phyloP scores from a whole-genome alignment of 2,329 filamentous ascomycete species.

The Xylariaceae sp. region DNA sequence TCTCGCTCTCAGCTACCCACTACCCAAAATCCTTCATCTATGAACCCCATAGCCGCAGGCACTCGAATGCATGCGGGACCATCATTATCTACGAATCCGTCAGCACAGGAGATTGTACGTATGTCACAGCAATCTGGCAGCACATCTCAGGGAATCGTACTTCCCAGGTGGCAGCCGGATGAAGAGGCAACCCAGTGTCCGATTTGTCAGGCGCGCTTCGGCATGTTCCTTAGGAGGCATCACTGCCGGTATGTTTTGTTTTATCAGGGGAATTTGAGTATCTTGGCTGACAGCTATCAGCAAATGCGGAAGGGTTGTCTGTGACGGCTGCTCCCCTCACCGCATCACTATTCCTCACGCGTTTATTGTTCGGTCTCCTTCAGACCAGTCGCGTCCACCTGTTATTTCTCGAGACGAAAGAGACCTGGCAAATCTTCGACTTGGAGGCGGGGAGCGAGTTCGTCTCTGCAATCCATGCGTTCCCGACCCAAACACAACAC shows the following conservation, averaged over 20 bases:
- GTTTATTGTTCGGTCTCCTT: conserved; percentile 80
- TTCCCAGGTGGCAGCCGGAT: conserved; percentile 87
- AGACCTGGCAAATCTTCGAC: conserved; percentile 39
- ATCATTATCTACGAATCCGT: conserved; percentile 12
- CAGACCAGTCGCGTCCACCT: conserved; percentile 29
- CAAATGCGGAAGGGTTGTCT: conserved; percentile 92
- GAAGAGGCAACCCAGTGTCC: conserved; percentile 75
- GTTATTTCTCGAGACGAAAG: conserved; percentile 39
- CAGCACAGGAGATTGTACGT: conserved; percentile 11
- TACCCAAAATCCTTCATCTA: background rate
- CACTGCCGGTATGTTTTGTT: conserved; percentile 66
- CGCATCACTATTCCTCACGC: conserved; percentile 90
- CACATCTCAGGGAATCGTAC: conserved; percentile 42
- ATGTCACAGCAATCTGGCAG: background rate
- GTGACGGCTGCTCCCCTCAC: conserved; percentile 83
- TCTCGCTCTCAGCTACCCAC: background rate
- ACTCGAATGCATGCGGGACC: background rate
- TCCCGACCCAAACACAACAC: conserved; percentile 55
- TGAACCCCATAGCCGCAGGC: background rate
- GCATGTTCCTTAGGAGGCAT: conserved; percentile 82
- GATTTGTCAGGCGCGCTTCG: conserved; percentile 76
- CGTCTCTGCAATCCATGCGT: conserved; percentile 59
- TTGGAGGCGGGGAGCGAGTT: conserved; percentile 52
- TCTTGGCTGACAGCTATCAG: conserved; percentile 35
- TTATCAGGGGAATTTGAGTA: background rate